Percentiles rank a stretch among this genome's conserved stretches.
Conservation (phyloP, 2,329 filamentous ascomycete genomes). For the Cercospora sp. region DNA sequence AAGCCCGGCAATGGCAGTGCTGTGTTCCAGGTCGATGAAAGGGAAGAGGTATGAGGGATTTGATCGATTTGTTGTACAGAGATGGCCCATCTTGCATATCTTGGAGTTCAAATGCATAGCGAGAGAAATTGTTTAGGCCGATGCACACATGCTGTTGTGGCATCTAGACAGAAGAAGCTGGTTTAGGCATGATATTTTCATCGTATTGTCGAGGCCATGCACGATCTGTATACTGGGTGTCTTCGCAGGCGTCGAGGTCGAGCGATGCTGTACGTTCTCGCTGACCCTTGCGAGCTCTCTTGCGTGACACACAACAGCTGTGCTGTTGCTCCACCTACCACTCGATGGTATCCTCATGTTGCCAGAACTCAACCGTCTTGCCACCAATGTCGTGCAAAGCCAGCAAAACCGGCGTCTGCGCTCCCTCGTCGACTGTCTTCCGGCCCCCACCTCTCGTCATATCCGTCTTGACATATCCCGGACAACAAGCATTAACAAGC, state of each 20-base stretch:
- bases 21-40: conserved; percentile 37
- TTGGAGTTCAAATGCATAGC: neutral
- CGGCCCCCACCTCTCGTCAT: conserved; percentile 41
- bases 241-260: neutral
- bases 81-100: neutral
- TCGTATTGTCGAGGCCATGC: neutral
- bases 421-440: conserved; percentile 41
- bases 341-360: conserved; percentile 38
- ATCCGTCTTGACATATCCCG: conserved; percentile 42
- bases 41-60: conserved; percentile 17
- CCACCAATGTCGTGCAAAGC: conserved; percentile 39
- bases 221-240: neutral
- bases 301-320: neutral
- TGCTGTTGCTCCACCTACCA: conserved; percentile 27
- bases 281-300: neutral
- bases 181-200: neutral
- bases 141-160: neutral
- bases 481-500: conserved; percentile 42
- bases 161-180: neutral
- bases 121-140: neutral
- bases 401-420: conserved; percentile 41
- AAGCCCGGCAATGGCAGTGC: conserved; percentile 73
- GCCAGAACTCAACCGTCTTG: conserved; percentile 41
- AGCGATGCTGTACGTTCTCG: neutral
- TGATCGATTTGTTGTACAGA: neutral